phyloP scores from a whole-genome alignment of 140 eudicot genomes.

The Oenanthe javanica region DNA sequence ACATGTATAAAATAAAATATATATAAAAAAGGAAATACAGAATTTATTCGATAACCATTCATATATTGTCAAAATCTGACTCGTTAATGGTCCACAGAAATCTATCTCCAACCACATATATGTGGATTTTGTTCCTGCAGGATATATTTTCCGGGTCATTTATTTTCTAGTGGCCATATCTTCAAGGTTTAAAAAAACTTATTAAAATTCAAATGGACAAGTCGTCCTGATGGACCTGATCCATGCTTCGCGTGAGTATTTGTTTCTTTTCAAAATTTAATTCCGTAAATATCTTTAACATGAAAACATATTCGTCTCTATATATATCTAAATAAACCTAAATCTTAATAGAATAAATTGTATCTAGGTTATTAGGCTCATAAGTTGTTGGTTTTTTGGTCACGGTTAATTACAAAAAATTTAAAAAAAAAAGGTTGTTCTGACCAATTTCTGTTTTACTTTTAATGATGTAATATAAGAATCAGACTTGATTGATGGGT shows the following conservation, averaged over 20 bases:
- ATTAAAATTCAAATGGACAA: not conserved
- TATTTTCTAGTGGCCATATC: not conserved
- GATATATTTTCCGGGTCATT: not conserved
- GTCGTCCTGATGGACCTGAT: not conserved
- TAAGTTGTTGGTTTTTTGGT: not conserved
- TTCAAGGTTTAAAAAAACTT: not conserved
- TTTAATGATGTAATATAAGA: not conserved
- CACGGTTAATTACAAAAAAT: not conserved
- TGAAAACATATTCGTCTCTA: too few relatives aligned
- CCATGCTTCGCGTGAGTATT: not conserved
- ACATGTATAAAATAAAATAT: not conserved
- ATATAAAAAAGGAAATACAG: not conserved
- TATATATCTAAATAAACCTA: not conserved
- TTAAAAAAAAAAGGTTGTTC: not conserved
- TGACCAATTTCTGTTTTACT: not conserved
- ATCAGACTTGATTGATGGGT: not conserved
- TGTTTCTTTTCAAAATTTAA: not conserved
- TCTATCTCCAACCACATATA: slow-evolving; percentile 1
- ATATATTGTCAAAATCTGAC: slow-evolving; percentile 7
- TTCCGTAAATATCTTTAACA: not conserved
- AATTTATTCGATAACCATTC: not conserved
- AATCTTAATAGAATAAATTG: not conserved
- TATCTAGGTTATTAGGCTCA: not conserved
- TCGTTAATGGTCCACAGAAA: slow-evolving; percentile 6
- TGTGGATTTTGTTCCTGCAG: not conserved